These are phyloP conservation scores for Leccinum variicolor DNA, from an alignment of 768 basidiomycete species.

Conservation along the genomic window DNA sequence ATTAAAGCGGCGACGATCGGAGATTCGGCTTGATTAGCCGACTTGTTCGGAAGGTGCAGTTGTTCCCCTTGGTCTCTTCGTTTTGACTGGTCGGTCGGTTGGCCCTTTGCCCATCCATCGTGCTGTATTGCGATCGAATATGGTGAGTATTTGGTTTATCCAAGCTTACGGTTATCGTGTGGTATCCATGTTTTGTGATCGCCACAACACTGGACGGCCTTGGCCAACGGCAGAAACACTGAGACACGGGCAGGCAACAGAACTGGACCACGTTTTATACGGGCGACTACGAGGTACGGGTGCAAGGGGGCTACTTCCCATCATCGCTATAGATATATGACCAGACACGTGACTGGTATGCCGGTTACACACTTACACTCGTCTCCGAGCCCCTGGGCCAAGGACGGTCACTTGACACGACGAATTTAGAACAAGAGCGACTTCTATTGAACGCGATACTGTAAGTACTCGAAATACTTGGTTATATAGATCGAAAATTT, in stretches of 20 bases:
- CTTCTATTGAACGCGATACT: background rate
- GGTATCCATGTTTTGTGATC: background rate
- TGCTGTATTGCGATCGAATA: background rate
- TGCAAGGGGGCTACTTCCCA: background rate
- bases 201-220: background rate
- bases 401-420: background rate
- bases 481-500: background rate
- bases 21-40: slow-evolving; percentile 2
- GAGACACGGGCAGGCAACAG: background rate
- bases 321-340: background rate
- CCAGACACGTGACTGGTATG: background rate
- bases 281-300: background rate
- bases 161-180: background rate
- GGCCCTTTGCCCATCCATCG: background rate
- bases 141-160: background rate
- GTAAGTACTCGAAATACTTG: background rate
- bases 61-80: background rate
- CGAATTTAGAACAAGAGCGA: background rate
- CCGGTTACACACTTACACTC: background rate
- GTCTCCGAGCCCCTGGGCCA: background rate
- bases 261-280: background rate
- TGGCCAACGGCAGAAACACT: background rate
- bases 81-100: background rate
- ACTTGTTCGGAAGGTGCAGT: background rate
- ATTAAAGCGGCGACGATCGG: slow-evolving; percentile 25